These are phyloP conservation scores for Alternaria rosae DNA, from an alignment of 2,329 filamentous ascomycete species.

Conservation along the genomic window DNA sequence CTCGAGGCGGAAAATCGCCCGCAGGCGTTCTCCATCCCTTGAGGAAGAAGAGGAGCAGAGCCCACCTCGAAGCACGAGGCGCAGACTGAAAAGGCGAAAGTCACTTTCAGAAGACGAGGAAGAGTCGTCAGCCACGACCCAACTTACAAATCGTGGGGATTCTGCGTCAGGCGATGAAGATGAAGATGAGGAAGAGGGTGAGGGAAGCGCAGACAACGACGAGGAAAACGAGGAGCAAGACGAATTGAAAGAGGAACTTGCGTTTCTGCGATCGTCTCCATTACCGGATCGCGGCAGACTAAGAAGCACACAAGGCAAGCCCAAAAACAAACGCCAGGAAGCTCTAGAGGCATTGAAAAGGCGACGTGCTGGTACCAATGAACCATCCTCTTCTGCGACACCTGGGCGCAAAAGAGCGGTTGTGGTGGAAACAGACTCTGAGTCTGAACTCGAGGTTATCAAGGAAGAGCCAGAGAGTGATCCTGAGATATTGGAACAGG, in stretches of 20 bases:
- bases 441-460: slow-evolving; percentile 44
- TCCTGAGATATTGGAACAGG: slow-evolving; percentile 21
- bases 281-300: slow-evolving; percentile 34
- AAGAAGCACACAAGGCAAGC: slow-evolving; percentile 33
- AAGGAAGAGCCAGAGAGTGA: slow-evolving; percentile 40
- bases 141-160: slow-evolving; percentile 30
- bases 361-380: slow-evolving; percentile 45
- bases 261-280: slow-evolving; percentile 51
- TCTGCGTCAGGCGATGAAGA: slow-evolving; percentile 29
- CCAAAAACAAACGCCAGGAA: slow-evolving; percentile 48
- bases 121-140: slow-evolving; percentile 11
- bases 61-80: slow-evolving; percentile 11
- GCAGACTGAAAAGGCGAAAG: slow-evolving; percentile 7
- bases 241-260: slow-evolving; percentile 56
- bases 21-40: background rate
- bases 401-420: slow-evolving; percentile 31
- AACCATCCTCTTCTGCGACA: slow-evolving; percentile 34
- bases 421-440: slow-evolving; percentile 34
- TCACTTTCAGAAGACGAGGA: slow-evolving; percentile 11
- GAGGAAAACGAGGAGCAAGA: slow-evolving; percentile 39
- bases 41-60: slow-evolving; percentile 11
- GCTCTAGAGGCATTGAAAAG: slow-evolving; percentile 56
- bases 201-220: slow-evolving; percentile 3
- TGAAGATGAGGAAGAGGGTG: slow-evolving; percentile 17
- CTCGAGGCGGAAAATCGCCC: background rate